Evolutionary conservation across 1,284 basidiomycete species (phyloP), one percentile per base, ranked within the genome.

Genomic region (Agroathelia rolfsii): DNA sequence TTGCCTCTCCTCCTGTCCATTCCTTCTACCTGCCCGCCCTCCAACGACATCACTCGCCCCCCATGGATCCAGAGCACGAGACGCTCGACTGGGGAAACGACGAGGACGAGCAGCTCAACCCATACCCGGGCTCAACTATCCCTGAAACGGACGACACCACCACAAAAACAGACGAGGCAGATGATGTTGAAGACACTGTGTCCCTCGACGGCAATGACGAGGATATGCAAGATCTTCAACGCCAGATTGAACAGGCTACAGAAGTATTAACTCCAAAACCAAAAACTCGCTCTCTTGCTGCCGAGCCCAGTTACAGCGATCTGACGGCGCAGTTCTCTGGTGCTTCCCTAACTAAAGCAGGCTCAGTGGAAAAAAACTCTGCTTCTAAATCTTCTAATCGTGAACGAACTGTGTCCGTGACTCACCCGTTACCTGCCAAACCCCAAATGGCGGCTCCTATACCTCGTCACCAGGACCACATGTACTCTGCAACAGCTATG

Each of bases 11-110:
- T 41, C 43, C 32, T 34, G 37, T 42, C 40, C 44, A 31, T 41
- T 43, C 34, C 41, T 28, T 44, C 41, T 41, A 31, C 36, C 32
- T 38, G 32, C 36, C 30, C 37, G 27, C 38, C 32, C 38, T 28
- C 39, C 36, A 37, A 11, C 18, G 35, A 30, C 35, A 38, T 42
- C 39, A 40, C 41, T 38, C 32, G 30, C 41, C 28, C 32, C 38
- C 32, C 43, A 81, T 81, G 78, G 74, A 70, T 43, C 75, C 78
- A 46, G 79, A 84, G 36, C 58, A 55, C 25, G 80, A 84, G 48
- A 56, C 69, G 21, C 60, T 83, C 22, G 80, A 84, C 56, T 84
- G 81, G 81, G 76, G 73, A 20, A 69, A 77, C 46, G 79, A 78
- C 38, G 80, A 81, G 31, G 73, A 79, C 37, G 72, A 75, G 42